Evolutionary conservation across 768 basidiomycete species (phyloP), one percentile per base, ranked within the genome.

Genomic region (Xerocomellus chrysenteron): DNA sequence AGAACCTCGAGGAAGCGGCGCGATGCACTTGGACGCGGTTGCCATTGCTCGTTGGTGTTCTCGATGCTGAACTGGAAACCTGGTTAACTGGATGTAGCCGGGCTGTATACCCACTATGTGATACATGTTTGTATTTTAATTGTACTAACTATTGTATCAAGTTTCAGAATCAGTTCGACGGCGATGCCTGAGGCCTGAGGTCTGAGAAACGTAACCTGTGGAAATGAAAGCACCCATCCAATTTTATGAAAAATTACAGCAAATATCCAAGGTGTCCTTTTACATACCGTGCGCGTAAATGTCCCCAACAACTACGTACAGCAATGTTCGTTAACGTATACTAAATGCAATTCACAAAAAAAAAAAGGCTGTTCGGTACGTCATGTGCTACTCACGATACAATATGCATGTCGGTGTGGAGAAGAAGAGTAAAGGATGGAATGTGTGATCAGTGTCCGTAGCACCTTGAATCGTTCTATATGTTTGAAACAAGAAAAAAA

Each of bases 381-480:
- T 54, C 28, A 47, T 56, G 55, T 36, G n/a, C 50, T 51, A 46
- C 30, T 51, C 54, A 36, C 19, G 41, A 58, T 60, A 66, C 52
- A 55, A 43, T 47, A 36, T 52, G 21, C 54, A 47, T 39, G 39
- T 47, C 39, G 26, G 24, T 48, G 19, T 40, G 40, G 45, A 49
- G 17, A 61, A 50, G 21, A 58, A 50, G 21, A 58, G n/a, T 49
- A 41, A 55, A 41, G 40, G 30, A 64, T 62, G 45, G 43, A 24
- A 59, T 56, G 56, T 55, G 30, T 30, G 11, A 48, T 45, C 39
- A 40, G 47, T 47, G 56, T 68, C 66, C 63, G 51, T 19, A 46
- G 44, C 43, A 51, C 32, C 40, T 43, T 32, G 44, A 9, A 46
- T 32, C 42, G 33, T 52, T 50, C 58, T 40, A 45, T 45, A n/a